phyloP scores from a whole-genome alignment of 2,329 filamentous ascomycete species.

The Fusarium caatingaense region DNA sequence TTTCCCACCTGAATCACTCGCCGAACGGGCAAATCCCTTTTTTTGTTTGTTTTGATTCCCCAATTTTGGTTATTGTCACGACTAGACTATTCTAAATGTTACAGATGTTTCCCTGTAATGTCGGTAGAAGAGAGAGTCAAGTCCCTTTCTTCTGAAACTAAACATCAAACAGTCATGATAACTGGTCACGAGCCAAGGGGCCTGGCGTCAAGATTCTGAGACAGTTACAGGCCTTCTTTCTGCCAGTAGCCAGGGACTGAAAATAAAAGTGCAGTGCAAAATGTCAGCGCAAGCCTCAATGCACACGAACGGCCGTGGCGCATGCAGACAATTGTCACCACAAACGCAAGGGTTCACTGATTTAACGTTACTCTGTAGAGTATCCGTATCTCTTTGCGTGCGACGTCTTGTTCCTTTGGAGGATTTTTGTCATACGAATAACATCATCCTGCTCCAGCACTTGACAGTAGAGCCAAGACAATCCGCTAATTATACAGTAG shows the following conservation, averaged over 20 bases:
- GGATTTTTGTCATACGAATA: conserved; percentile 13
- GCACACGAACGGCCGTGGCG: conserved; percentile 32
- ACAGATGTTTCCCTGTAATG: conserved; percentile 25
- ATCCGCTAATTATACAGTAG: conserved; percentile 14
- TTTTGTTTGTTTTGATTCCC: conserved; percentile 10
- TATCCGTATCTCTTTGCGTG: conserved; percentile 18
- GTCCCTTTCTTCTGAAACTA: conserved; percentile 16
- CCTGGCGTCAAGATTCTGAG: conserved; percentile 25
- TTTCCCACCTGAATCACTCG: conserved; percentile 39
- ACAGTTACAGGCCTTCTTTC: conserved; percentile 14
- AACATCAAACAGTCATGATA: conserved; percentile 15
- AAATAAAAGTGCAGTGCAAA: not conserved
- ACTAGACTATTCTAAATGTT: conserved; percentile 3
- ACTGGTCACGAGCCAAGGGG: conserved; percentile 22
- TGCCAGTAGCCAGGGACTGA: not conserved
- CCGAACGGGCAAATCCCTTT: conserved; percentile 15
- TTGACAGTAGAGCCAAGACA: not conserved
- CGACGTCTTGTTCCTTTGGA: conserved; percentile 7
- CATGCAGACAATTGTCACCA: conserved; percentile 15
- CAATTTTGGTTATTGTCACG: conserved; percentile 5
- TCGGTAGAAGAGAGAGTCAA: not conserved
- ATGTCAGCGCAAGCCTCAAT: conserved; percentile 30
- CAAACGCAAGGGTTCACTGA: not conserved
- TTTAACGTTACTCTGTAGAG: conserved; percentile 11
- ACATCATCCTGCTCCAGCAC: not conserved